Percentiles rank a stretch among this genome's conserved stretches.
Evolutionary conservation across 805 yeast species (phyloP).

Genomic region (Pichia californica): DNA sequence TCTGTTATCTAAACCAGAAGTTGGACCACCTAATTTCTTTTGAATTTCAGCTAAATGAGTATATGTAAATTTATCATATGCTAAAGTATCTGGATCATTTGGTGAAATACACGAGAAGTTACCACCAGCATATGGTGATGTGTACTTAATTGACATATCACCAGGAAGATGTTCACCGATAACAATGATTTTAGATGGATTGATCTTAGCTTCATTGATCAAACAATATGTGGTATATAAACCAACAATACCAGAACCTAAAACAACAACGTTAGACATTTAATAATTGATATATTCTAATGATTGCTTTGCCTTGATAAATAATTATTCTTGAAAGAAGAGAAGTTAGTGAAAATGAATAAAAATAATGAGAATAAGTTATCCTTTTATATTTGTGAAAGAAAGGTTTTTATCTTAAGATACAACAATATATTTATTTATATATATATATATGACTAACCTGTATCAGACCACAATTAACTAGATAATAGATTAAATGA

Average conservation of each 20-base stretch:
- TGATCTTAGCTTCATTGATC: constrained; percentile 34
- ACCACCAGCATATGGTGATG: constrained; percentile 80
- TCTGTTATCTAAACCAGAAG: constrained; percentile 46
- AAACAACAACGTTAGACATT: constrained; percentile 20
- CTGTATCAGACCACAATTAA: no score
- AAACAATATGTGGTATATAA: constrained; percentile 53
- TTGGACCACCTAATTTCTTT: constrained; percentile 41
- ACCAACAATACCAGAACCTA: constrained; percentile 62
- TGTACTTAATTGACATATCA: constrained; percentile 63
- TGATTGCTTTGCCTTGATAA: no score
- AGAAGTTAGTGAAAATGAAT: no score
- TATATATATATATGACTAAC: no score
- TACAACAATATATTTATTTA: no score
- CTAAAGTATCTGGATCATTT: constrained; percentile 41
- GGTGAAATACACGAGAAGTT: constrained; percentile 58
- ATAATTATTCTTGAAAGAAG: no score
- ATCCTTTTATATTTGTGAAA: no score
- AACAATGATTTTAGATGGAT: constrained; percentile 42
- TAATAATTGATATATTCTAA: background rate
- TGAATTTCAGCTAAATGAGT: constrained; percentile 39
- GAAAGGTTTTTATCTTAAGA: no score
- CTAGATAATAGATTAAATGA: no score
- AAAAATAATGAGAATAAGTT: no score
- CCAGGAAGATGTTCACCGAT: constrained; percentile 70
- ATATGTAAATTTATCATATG: constrained; percentile 54